Percentiles rank a stretch among this genome's conserved stretches.
phyloP scores from a whole-genome alignment of 257 asterid species.

The Penstemon newberryi region DNA sequence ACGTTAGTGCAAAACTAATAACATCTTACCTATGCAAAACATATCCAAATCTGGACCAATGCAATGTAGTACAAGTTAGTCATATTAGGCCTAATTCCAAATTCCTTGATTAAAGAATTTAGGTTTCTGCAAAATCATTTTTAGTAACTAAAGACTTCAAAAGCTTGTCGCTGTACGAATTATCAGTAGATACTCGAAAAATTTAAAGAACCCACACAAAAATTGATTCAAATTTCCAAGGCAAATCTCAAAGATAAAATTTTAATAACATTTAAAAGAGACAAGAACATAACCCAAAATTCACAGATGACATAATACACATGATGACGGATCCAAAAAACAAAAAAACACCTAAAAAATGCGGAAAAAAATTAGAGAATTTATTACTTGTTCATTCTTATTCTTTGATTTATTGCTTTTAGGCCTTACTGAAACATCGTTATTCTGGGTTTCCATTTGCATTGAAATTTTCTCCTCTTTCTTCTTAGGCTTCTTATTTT shows the following conservation, averaged over 20 bases:
- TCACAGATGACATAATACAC: constrained; percentile 13
- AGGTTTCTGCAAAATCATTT: not conserved
- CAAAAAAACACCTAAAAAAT: constrained; percentile 4
- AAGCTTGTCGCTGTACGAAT: too few species aligned
- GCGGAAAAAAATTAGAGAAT: not conserved
- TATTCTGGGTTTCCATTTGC: constrained; percentile 39
- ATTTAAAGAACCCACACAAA: too few species aligned
- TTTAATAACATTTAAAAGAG: constrained; percentile 3
- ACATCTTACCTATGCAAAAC: not conserved
- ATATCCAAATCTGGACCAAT: not conserved
- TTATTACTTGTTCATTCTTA: constrained; percentile 51
- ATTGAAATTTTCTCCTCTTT: constrained; percentile 29
- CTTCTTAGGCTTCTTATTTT: constrained; percentile 31
- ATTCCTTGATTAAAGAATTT: not conserved
- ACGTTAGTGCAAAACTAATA: not conserved
- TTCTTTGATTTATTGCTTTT: constrained; percentile 42
- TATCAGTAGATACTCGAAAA: too few species aligned
- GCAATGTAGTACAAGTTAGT: constrained; percentile 2
- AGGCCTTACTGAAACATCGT: constrained; percentile 36
- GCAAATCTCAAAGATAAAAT: constrained; percentile 14
- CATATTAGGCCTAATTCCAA: not conserved
- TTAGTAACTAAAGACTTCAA: too few species aligned
- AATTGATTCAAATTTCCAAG: not conserved
- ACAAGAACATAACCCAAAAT: constrained; percentile 21
- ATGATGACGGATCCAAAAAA: constrained; percentile 30